Conservation (phyloP, 352 stramenopile species). For the Globisporangium barbulae region DNA sequence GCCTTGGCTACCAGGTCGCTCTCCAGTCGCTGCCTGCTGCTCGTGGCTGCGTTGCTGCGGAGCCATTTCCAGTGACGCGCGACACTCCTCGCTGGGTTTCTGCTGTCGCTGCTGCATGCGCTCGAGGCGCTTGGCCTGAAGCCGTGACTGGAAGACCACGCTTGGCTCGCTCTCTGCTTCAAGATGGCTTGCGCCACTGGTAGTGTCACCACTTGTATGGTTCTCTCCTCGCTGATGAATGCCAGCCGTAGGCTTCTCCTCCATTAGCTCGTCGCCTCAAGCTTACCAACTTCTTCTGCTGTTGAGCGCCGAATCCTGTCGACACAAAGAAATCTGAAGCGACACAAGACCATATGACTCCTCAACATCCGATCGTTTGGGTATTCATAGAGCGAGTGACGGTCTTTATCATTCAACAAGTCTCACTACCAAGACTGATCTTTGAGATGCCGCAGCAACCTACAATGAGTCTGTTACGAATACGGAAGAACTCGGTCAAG, state of each 20-base stretch:
- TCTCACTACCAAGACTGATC: not conserved
- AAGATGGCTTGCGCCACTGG: not conserved
- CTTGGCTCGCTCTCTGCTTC: not conserved
- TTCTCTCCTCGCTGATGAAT: too few relatives aligned
- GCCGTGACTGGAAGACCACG: conserved; percentile 38
- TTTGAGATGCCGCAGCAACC: not conserved
- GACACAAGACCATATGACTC: not conserved
- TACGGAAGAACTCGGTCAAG: not conserved
- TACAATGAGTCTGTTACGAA: not conserved
- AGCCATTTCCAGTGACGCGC: not conserved
- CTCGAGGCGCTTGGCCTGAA: conserved; percentile 64
- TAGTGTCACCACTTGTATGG: not conserved
- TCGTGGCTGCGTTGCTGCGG: not conserved
- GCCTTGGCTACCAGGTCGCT: not conserved
- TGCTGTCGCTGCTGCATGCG: conserved; percentile 28
- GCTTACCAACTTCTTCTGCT: too few relatives aligned
- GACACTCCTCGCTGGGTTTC: not conserved
- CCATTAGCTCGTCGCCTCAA: too few relatives aligned
- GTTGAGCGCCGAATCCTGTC: not conserved
- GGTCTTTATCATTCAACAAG: too few relatives aligned
- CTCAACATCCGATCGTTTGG: not conserved
- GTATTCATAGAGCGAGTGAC: not conserved
- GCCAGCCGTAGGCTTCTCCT: too few relatives aligned
- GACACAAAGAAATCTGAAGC: not conserved
- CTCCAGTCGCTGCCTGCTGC: not conserved